phyloP scores from a whole-genome alignment of 1,139 yeast genomes.

The Kodamaea sp. region DNA sequence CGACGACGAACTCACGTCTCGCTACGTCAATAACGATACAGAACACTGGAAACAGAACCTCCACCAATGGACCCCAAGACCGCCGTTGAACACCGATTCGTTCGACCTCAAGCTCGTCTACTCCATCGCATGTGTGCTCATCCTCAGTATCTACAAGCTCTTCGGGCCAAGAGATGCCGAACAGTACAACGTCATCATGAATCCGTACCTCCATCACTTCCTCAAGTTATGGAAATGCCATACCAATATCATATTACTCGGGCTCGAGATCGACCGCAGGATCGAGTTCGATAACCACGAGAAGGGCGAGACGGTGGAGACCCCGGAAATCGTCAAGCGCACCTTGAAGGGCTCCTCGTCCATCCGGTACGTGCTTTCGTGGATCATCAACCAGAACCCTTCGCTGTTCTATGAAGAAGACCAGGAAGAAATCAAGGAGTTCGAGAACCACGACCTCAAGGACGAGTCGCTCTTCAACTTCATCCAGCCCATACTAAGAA shows the following conservation, averaged over 20 bases:
- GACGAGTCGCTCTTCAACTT: slow-evolving; percentile 57
- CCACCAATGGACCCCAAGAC: slow-evolving; percentile 57
- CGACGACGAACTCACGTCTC: slow-evolving; percentile 46
- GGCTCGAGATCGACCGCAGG: slow-evolving; percentile 63
- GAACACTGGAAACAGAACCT: slow-evolving; percentile 43
- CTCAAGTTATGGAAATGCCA: slow-evolving; percentile 65
- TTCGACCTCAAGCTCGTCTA: slow-evolving; percentile 47
- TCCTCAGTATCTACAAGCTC: slow-evolving; percentile 54
- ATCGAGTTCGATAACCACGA: slow-evolving; percentile 50
- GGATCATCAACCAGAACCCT: slow-evolving; percentile 53
- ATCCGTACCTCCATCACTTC: slow-evolving; percentile 61
- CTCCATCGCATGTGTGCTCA: slow-evolving; percentile 50
- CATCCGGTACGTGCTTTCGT: slow-evolving; percentile 59
- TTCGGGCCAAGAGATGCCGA: slow-evolving; percentile 29
- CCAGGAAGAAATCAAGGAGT: slow-evolving; percentile 21
- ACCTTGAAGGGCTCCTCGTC: slow-evolving; percentile 66
- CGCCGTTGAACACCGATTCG: slow-evolving; percentile 25
- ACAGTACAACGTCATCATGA: slow-evolving; percentile 43
- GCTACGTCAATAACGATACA: slow-evolving; percentile 47
- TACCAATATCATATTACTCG: slow-evolving; percentile 56
- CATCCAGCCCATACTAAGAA: slow-evolving; percentile 63
- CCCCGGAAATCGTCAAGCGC: slow-evolving; percentile 53
- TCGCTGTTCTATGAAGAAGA: slow-evolving; percentile 27
- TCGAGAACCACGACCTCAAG: slow-evolving; percentile 47
- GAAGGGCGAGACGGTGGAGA: slow-evolving; percentile 28